These are phyloP conservation scores for Tolypocladium endophyticum DNA, from an alignment of 2,329 filamentous ascomycete genomes.

Conservation along the genomic window DNA sequence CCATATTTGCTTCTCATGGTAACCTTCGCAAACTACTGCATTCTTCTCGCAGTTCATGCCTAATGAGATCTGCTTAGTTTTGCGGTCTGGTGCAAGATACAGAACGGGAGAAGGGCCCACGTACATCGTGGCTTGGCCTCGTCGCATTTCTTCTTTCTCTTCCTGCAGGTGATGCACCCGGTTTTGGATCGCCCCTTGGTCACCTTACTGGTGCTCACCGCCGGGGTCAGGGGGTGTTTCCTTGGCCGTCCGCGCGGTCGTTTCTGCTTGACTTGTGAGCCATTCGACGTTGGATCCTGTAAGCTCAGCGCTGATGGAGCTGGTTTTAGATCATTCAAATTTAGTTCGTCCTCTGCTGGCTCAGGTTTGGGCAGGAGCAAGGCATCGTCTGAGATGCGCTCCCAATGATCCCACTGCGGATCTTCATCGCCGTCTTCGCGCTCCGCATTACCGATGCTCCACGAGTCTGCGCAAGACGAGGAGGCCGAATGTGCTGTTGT, in stretches of 20 bases:
- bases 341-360: slow-evolving; percentile 44
- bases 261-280: slow-evolving; percentile 36
- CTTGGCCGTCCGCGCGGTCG: slow-evolving; percentile 69
- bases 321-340: slow-evolving; percentile 40
- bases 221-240: slow-evolving; percentile 62
- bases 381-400: slow-evolving; percentile 33
- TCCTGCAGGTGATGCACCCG: slow-evolving; percentile 57
- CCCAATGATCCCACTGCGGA: slow-evolving; percentile 40
- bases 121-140: slow-evolving; percentile 57
- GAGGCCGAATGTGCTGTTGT: slow-evolving; percentile 34
- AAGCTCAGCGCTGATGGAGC: slow-evolving; percentile 16
- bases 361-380: slow-evolving; percentile 44
- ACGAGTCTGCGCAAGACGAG: slow-evolving; percentile 34
- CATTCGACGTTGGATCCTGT: slow-evolving; percentile 9
- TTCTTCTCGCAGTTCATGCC: slow-evolving; percentile 89
- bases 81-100: not conserved
- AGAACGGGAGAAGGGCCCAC: slow-evolving; percentile 1
- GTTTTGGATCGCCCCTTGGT: slow-evolving; percentile 68
- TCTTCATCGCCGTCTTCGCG: slow-evolving; percentile 28
- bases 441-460: slow-evolving; percentile 31
- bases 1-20: slow-evolving; percentile 79
- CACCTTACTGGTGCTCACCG: slow-evolving; percentile 51
- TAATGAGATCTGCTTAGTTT: slow-evolving; percentile 22
- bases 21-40: slow-evolving; percentile 82
- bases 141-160: slow-evolving; percentile 63